Percentiles rank a stretch among this genome's conserved stretches.
These are phyloP conservation scores for Exophiala xenobiotica DNA, from an alignment of 2,329 filamentous ascomycete species.

Conservation along the genomic window DNA sequence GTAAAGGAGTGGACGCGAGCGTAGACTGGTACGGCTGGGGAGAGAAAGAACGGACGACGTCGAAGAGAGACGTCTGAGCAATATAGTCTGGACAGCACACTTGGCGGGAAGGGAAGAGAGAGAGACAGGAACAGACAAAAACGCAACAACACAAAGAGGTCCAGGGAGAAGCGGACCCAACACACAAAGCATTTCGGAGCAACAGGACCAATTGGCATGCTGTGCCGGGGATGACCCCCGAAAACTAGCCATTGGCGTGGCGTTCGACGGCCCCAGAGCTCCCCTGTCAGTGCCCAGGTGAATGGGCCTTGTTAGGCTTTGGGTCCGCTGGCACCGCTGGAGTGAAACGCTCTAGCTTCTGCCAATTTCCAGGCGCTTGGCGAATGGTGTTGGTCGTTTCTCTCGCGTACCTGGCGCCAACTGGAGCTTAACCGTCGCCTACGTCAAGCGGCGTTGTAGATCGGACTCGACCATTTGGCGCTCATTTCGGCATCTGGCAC, in stretches of 20 bases:
- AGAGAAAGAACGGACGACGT: slow-evolving; percentile 27
- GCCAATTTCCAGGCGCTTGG: slow-evolving; percentile 25
- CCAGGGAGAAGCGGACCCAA: slow-evolving; percentile 11
- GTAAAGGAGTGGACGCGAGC: slow-evolving; percentile 29
- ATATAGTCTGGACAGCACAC: slow-evolving; percentile 18
- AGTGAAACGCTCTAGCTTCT: slow-evolving; percentile 27
- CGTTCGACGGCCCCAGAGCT: slow-evolving; percentile 15
- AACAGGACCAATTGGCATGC: slow-evolving; percentile 11
- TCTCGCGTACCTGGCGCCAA: slow-evolving; percentile 27
- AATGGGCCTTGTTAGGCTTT: slow-evolving; percentile 17
- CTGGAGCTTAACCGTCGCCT: slow-evolving; percentile 21
- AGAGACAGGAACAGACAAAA: slow-evolving; percentile 10
- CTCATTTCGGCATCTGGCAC: slow-evolving; percentile 19
- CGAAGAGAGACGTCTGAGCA: slow-evolving; percentile 23
- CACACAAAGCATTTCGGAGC: neutral
- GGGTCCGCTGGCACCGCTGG: slow-evolving; percentile 22
- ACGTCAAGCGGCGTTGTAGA: slow-evolving; percentile 24
- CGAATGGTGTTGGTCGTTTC: slow-evolving; percentile 16
- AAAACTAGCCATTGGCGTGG: slow-evolving; percentile 12
- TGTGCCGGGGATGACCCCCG: slow-evolving; percentile 9
- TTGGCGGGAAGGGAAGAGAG: slow-evolving; percentile 12
- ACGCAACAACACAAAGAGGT: slow-evolving; percentile 21
- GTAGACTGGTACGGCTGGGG: slow-evolving; percentile 21
- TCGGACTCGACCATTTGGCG: slow-evolving; percentile 7
- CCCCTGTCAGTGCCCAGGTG: slow-evolving; percentile 17